phyloP scores from a whole-genome alignment of 1,139 yeast genomes.

The Suhomyces atakaporum region DNA sequence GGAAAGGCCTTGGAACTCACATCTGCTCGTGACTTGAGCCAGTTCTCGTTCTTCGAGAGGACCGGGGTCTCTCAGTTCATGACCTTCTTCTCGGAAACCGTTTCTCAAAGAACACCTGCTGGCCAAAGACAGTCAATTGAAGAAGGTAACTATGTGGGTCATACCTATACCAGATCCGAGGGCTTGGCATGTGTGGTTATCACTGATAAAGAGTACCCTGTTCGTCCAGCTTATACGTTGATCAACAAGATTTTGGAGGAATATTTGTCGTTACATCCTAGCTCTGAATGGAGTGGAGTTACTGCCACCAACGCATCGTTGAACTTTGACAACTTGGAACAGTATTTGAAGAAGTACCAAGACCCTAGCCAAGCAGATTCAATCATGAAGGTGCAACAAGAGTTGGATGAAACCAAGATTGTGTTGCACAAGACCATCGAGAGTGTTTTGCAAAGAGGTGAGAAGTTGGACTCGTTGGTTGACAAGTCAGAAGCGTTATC shows the following conservation, averaged over 20 bases:
- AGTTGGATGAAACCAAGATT: conserved; percentile 94
- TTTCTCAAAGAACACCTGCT: conserved; percentile 80
- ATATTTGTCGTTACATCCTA: conserved; percentile 81
- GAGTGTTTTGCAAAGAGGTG: conserved; percentile 92
- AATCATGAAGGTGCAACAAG: conserved; percentile 95
- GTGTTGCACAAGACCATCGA: conserved; percentile 96
- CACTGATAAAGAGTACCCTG: conserved; percentile 94
- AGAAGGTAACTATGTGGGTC: conserved; percentile 90
- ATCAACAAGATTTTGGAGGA: conserved; percentile 91
- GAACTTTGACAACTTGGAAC: conserved; percentile 62
- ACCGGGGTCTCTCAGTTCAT: conserved; percentile 80
- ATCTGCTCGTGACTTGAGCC: conserved; percentile 77
- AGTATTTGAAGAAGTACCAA: conserved; percentile 81
- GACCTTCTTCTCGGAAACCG: conserved; percentile 92
- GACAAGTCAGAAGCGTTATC: conserved; percentile 94
- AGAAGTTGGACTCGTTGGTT: conserved; percentile 88
- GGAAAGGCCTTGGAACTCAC: conserved; percentile 75
- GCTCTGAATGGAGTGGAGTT: conserved; percentile 63
- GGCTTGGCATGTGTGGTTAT: conserved; percentile 93
- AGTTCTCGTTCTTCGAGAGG: conserved; percentile 87
- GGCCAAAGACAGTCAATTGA: conserved; percentile 96
- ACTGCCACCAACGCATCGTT: conserved; percentile 51
- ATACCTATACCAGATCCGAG: conserved; percentile 86
- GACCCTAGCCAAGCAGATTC: conserved; percentile 98
- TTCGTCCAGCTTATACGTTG: conserved; percentile 94